phyloP scores from a whole-genome alignment of 192 early-diverging fungal genomes.

The Linnemannia exigua region DNA sequence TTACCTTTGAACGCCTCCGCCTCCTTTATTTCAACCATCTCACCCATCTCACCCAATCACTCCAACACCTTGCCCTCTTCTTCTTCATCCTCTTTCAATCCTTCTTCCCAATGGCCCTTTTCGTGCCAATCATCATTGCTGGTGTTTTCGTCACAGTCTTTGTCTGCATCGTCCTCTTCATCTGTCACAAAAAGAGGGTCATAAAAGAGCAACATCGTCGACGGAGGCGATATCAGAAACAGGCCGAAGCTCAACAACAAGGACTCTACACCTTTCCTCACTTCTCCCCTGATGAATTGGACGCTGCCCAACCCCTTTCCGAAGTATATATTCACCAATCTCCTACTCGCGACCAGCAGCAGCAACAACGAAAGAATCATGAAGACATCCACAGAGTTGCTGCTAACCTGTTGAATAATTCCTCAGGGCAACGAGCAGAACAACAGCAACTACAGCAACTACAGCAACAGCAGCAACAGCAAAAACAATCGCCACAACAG shows the following conservation, averaged over 20 bases:
- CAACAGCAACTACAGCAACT: not conserved
- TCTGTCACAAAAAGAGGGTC: not conserved
- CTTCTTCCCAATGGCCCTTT: not conserved
- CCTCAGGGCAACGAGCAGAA: not conserved
- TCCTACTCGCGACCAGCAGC: not conserved
- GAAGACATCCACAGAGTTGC: not conserved
- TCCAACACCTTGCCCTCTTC: not conserved
- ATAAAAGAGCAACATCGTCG: not conserved
- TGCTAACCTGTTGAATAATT: not conserved
- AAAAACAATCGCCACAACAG: not conserved
- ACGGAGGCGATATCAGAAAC: not conserved
- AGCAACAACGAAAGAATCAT: conserved; percentile 7
- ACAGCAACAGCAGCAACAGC: not conserved
- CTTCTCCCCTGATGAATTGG: not conserved
- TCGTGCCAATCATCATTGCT: not conserved
- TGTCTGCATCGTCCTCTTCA: not conserved
- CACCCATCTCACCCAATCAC: not conserved
- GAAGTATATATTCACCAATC: not conserved
- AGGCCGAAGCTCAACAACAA: not conserved
- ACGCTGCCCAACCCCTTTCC: not conserved
- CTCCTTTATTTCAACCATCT: not conserved
- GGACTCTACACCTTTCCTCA: not conserved
- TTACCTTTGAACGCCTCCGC: not conserved
- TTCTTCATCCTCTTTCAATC: not conserved
- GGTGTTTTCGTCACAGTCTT: not conserved